Evolutionary conservation across 2,329 filamentous ascomycete genomes (phyloP), one percentile per base, ranked within the genome.

Genomic region (Scedosporium apiospermum): DNA sequence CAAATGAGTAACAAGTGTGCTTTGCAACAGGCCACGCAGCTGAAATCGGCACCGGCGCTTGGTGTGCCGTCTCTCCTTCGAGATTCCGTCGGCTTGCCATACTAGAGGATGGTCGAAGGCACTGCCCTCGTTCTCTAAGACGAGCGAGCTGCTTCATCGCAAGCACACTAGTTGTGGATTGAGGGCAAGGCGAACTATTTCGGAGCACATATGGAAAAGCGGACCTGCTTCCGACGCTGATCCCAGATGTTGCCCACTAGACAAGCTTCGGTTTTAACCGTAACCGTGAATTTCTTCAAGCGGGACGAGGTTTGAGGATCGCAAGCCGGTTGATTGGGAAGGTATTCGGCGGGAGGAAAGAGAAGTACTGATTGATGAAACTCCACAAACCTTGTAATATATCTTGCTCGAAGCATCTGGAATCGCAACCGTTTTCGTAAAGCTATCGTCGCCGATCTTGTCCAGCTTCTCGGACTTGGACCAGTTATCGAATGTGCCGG

Each of bases 401-500:
- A 96, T 88, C 78, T 95, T 96, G 66, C 87, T 79, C 58, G 80
- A 77, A 16, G 80, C 77, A 62, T 84, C 79, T 59, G 88, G 80
- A 41, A 98, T 81, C 61, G 84, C 79, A 64, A 99, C 91, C 41
- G 85, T 85, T 81, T 96, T 96, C 76, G 89, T 82, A 75, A 96
- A 96, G 69, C 82, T 70, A 53, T 26, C 49, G 66, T 86, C 80
- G 72, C 83, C 89, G 49, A 86, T 82, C 78, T 91, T 91, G 58
- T 92, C 87, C 63, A 99, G 83, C 79, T 89, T 85, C 74, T 93
- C 85, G 63, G 86, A 91, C 81, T 95, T 93, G 68, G 84, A 83
- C 95, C 95, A 99, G 78, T 91, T 84, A 77, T 98, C 93, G 73
- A 98, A 98, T 66, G 90, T 93, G 73, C 95, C 95, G 49, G 93